Evolutionary conservation across 1,284 basidiomycete genomes (phyloP), one percentile per base, ranked within the genome.

Genomic region (Kwoniella shivajii): DNA sequence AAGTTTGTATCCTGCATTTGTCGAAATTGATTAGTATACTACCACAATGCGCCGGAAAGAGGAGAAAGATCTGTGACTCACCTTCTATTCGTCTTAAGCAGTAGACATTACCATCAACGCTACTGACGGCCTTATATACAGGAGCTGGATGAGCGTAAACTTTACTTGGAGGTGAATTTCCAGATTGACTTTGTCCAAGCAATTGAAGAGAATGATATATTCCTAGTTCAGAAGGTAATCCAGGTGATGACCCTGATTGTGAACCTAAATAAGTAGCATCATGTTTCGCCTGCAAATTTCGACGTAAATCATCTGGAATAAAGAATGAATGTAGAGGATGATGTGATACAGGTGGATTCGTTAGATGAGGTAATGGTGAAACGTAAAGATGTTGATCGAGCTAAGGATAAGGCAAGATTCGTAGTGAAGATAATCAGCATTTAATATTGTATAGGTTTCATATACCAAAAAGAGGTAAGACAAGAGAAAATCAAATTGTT

Each of bases 361-460:
- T 75, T 31, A 81, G 75, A 78, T 79, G 86, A 68, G 78, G 86
- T 68, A 76, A 82, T 0, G 82, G 80, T 0, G 82, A 79, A 2
- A 90, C 88, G 79, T 97, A 98, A 29, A 97, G 84, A 68, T 97
- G 92, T 73, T 98, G 92, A 72, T 96, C 86, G 46, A 96, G 84
- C 87, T 92, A 69, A 26, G 18, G 6, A 14, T 59, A 16, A n/a
- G 7, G 2, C 7, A 6, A 16, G 29, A 45, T 10, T 30, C n/a
- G n/a, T n/a, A n/a, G n/a, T n/a, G n/a, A n/a, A n/a, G n/a, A n/a
- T n/a, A n/a, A n/a, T n/a, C n/a, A n/a, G n/a, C n/a, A n/a, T 39
- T n/a, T 6, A 39, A 39, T 6, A n/a, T 6, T 6, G 16, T 6
- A 39, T 6, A 6, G 6, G n/a, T 5, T 39, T n/a, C 37, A 39